Percentiles rank a stretch among this genome's conserved stretches.
Conservation (phyloP, 1,284 basidiomycete species). For the Cryptococcus jaspeensis region DNA sequence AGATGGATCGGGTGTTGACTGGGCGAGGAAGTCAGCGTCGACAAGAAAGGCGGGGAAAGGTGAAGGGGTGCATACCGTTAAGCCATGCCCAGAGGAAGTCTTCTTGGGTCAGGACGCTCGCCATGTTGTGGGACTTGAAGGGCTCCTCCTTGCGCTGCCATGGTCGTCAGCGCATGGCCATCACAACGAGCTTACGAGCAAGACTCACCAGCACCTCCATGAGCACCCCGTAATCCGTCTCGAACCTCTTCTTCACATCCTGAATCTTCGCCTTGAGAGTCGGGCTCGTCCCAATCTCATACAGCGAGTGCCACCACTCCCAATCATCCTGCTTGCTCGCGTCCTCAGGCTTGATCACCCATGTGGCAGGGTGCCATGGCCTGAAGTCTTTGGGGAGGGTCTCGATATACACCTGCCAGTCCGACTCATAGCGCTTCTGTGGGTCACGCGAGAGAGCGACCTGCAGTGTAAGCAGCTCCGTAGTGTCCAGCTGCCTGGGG, state of each 20-base stretch:
- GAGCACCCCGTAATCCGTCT: slow-evolving; percentile 58
- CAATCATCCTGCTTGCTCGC: slow-evolving; percentile 6
- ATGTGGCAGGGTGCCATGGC: slow-evolving; percentile 68
- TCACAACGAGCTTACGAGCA: neutral
- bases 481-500: slow-evolving; percentile 48
- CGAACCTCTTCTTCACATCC: slow-evolving; percentile 58
- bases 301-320: slow-evolving; percentile 28
- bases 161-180: slow-evolving; percentile 1
- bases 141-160: slow-evolving; percentile 29
- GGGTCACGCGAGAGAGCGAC: slow-evolving; percentile 54
- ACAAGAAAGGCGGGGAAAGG: too few species aligned
- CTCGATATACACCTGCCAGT: slow-evolving; percentile 72
- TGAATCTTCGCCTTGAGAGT: slow-evolving; percentile 56
- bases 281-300: slow-evolving; percentile 54
- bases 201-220: slow-evolving; percentile 49
- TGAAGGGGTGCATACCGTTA: slow-evolving; percentile 58
- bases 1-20: slow-evolving; percentile 87
- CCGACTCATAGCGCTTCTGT: slow-evolving; percentile 54
- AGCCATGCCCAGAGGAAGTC: slow-evolving; percentile 83
- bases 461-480: slow-evolving; percentile 63
- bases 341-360: slow-evolving; percentile 55
- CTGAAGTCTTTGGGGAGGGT: slow-evolving; percentile 67
- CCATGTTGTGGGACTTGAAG: slow-evolving; percentile 34
- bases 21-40: slow-evolving; percentile 14
- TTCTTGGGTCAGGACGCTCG: slow-evolving; percentile 27